These are phyloP conservation scores for Psidium friedrichsthalianum DNA, from an alignment of 345 rosid species.

Conservation along the genomic window DNA sequence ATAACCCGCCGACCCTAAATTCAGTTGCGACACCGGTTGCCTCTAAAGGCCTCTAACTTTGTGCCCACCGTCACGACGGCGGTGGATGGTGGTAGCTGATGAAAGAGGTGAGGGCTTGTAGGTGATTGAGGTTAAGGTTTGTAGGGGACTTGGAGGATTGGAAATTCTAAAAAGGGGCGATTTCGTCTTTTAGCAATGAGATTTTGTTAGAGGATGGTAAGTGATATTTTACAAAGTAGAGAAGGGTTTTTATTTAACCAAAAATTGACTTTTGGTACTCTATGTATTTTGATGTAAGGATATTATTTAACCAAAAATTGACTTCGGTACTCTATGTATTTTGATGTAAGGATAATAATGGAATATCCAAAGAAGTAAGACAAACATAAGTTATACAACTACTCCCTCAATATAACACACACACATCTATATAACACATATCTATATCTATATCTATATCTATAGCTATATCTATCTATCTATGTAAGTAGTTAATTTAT, in stretches of 20 bases:
- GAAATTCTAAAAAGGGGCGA: not conserved
- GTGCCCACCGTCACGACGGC: not conserved
- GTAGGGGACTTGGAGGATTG: not conserved
- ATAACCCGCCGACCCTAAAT: not conserved
- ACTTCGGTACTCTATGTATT: not conserved
- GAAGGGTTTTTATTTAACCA: no score
- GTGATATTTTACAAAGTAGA: not conserved
- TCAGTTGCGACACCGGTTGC: not conserved
- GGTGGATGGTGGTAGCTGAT: not conserved
- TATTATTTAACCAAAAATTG: not conserved
- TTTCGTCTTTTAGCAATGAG: not conserved
- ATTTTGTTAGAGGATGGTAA: not conserved
- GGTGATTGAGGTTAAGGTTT: not conserved
- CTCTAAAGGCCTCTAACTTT: not conserved
- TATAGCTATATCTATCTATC: no score
- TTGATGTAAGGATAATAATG: not conserved
- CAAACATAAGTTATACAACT: not conserved
- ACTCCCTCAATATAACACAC: not conserved
- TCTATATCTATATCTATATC: not conserved
- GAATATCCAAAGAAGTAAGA: not conserved
- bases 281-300: not conserved
- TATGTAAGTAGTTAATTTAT: not conserved
- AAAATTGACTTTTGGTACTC: not conserved
- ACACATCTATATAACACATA: not conserved
- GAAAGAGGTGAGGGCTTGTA: not conserved